Conservation (phyloP, 805 yeast genomes). For the Metschnikowia anglica region DNA sequence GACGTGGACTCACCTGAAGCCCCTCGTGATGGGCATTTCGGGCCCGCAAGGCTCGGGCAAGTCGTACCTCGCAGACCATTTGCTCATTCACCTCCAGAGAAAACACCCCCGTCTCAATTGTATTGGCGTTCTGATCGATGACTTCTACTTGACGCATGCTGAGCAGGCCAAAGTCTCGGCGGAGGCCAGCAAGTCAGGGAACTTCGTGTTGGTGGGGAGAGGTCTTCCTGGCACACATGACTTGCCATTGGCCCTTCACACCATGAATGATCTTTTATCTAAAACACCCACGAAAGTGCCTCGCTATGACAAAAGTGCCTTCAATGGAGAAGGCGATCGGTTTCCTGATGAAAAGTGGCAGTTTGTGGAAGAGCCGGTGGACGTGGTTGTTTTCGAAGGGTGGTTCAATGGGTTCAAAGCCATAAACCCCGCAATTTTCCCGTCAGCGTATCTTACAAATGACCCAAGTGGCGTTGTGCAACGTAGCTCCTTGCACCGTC, state of each 20-base stretch:
- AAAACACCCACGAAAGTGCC: slow-evolving; percentile 45
- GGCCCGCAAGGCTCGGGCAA: slow-evolving; percentile 87
- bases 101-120: slow-evolving; percentile 38
- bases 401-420: slow-evolving; percentile 83
- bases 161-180: slow-evolving; percentile 54
- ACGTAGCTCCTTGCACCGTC: slow-evolving; percentile 26
- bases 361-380: slow-evolving; percentile 38
- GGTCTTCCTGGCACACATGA: slow-evolving; percentile 97
- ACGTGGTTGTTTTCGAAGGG: slow-evolving; percentile 81
- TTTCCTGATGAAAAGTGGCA: slow-evolving; percentile 40
- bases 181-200: slow-evolving; percentile 28
- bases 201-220: slow-evolving; percentile 66
- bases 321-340: slow-evolving; percentile 80
- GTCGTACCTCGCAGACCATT: slow-evolving; percentile 50
- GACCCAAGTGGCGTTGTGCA: slow-evolving; percentile 22
- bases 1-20: slow-evolving; percentile 20
- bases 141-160: slow-evolving; percentile 68
- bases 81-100: slow-evolving; percentile 34
- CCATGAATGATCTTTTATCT: slow-evolving; percentile 35
- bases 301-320: slow-evolving; percentile 71
- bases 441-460: slow-evolving; percentile 21
- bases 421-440: slow-evolving; percentile 24
- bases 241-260: slow-evolving; percentile 40
- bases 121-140: slow-evolving; percentile 74
- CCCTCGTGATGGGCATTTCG: slow-evolving; percentile 55